Evolutionary conservation across 257 asterid species (phyloP), one percentile per base, ranked within the genome.

Genomic region (Asclepias syriaca): DNA sequence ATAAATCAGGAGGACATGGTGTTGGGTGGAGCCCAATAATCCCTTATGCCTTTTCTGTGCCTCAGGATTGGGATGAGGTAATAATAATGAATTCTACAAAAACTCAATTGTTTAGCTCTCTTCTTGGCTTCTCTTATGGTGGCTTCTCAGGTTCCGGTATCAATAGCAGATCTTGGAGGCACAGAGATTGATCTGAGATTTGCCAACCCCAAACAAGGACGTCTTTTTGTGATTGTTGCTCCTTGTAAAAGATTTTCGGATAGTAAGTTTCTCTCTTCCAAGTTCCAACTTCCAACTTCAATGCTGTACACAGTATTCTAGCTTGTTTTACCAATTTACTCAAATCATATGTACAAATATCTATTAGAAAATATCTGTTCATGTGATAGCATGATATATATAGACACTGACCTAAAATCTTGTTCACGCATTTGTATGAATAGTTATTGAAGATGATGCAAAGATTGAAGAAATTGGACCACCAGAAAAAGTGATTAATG

Each of bases 21-120:
- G 96, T 94, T 21, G 99, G 99, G 66, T 94, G 99, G 99, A 94
- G 99, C 79, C 97, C 98, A 24, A 94, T 94, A 76, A 85, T 84
- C 32, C 97, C 98, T 10, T 94, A 94, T 61, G 29, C 74, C 22
- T 94, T 94, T 68, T 83, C 97, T 0, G 99, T 94, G 68, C 97
- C 97, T 67, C 80, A 63, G 39, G 89, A 82, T 24, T 94, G 97
- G 97, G 89, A 86, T 16, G 99, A 94, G 97, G 97, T 88, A 74
- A 58, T 88, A 74, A 58, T 69, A 72, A 63, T 43, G 46, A 18
- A 72, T 65, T 65, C 2, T 7, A 27, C 56, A 51, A 54, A 11
- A 11, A 14, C 45, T n/a, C 5, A 48, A 21, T 34, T 43, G 27
- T 24, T 58, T 45, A 67, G 13, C 49, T 57, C 22, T 68, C 70